Evolutionary conservation across 345 rosid genomes (phyloP), one percentile per base, ranked within the genome.

Genomic region (Eucalyptus grandis): DNA sequence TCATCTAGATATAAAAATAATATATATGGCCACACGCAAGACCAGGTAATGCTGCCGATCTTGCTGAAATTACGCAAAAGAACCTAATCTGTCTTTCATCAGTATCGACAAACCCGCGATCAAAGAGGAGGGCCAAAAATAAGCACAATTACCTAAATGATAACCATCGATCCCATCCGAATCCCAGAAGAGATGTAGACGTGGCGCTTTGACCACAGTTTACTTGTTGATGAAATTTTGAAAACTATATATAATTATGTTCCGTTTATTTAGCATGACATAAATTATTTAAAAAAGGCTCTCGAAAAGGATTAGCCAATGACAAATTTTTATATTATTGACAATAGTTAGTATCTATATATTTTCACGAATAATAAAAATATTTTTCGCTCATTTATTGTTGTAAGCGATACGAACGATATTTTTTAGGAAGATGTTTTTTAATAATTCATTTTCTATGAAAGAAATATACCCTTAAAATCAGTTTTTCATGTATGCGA

Each of bases 371-470:
- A 1, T 1, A n/a, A 65, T 1, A 4, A 65, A 30, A n/a, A 13
- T 13, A 6, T 13, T 30, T 62, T 62, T 13, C 0, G 3, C 4
- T 30, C 2, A 30, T 24, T 5, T 26, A 11, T 24, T 58, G 0
- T 51, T 17, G 9, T 51, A n/a, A n/a, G n/a, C n/a, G n/a, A 17
- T n/a, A n/a, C n/a, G n/a, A n/a, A n/a, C n/a, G n/a, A n/a, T 53
- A 53, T 19, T 19, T 53, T 27, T 6, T 8, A 30, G 3, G 0
- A 65, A 60, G 2, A 60, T 12, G 1, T 60, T 27, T 27, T 60
- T 0, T 60, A 12, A 12, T 60, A 0, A 27, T 27, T 60, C 2
- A 60, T 27, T 60, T 60, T 60, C 0, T 60, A 6, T 2, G 0
- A 27, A 60, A 60, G 0, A n/a, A 65, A 14, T 14, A 0, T 8